A percentile compares a stretch with the other conserved stretches of the same genome.
These are phyloP conservation scores for Paramecium biaurelia DNA, from an alignment of 73 alveolate species.

Conservation along the genomic window DNA sequence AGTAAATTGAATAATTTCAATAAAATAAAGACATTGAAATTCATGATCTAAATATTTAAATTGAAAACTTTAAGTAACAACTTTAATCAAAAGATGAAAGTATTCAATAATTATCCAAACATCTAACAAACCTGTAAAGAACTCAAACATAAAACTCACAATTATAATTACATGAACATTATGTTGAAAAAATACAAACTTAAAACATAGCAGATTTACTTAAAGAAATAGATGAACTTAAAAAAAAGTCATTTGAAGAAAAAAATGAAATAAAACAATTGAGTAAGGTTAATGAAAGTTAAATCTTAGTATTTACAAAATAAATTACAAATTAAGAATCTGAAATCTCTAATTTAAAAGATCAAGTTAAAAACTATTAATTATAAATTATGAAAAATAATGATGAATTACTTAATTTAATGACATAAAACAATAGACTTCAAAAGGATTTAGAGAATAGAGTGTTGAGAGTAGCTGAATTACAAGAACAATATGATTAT, in stretches of 20 bases:
- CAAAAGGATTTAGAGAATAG: not conserved
- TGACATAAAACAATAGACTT: not conserved
- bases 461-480: not conserved
- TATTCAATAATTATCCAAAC: not conserved
- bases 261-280: not conserved
- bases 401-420: slow-evolving; percentile 21
- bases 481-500: slow-evolving; percentile 7
- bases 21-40: not conserved
- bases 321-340: not conserved
- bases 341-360: not conserved
- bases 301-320: not conserved
- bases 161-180: not conserved
- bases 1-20: not conserved
- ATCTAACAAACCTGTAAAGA: not conserved
- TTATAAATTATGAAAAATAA: not conserved
- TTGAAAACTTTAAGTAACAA: not conserved
- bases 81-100: not conserved
- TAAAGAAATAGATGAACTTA: not conserved
- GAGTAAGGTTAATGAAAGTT: not conserved
- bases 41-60: not conserved
- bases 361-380: not conserved
- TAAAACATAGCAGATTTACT: not conserved
- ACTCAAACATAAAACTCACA: not conserved
- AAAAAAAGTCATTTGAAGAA: not conserved
- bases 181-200: not conserved